Percentiles rank a stretch among this genome's conserved stretches.
These are phyloP conservation scores for Hypericum androsaemum DNA, from an alignment of 345 rosid genomes.

Conservation along the genomic window DNA sequence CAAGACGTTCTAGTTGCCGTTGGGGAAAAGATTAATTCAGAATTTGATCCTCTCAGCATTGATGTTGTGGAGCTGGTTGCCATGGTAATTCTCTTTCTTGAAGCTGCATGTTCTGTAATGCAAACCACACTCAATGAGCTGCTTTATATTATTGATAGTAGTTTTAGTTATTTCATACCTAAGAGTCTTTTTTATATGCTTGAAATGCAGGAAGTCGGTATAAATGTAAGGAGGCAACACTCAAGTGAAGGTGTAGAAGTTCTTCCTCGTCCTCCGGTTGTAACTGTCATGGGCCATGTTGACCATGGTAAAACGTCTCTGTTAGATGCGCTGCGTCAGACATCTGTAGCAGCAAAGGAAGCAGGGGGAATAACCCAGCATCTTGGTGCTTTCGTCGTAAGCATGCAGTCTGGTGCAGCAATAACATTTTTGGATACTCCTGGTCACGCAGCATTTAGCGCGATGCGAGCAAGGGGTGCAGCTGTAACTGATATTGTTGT, in stretches of 20 bases:
- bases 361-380: slow-evolving; percentile 99
- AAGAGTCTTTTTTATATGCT: slow-evolving; percentile 1
- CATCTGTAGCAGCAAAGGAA: slow-evolving; percentile 82
- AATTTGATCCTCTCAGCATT: slow-evolving; percentile 65
- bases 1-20: slow-evolving; percentile 66
- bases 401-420: slow-evolving; percentile 77
- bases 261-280: slow-evolving; percentile 68
- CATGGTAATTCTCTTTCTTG: slow-evolving; percentile 43
- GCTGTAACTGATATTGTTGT: slow-evolving; percentile 93
- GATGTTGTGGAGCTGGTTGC: slow-evolving; percentile 78
- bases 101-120: neutral
- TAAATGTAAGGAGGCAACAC: slow-evolving; percentile 62
- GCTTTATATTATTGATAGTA: neutral
- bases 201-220: slow-evolving; percentile 62
- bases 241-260: slow-evolving; percentile 55
- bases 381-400: slow-evolving; percentile 82
- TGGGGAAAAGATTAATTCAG: slow-evolving; percentile 68
- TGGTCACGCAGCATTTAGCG: slow-evolving; percentile 94
- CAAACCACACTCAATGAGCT: no score
- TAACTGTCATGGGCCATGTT: slow-evolving; percentile 95
- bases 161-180: slow-evolving; percentile 1
- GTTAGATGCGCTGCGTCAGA: slow-evolving; percentile 75
- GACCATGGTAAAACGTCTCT: slow-evolving; percentile 96
- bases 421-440: slow-evolving; percentile 93
- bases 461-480: slow-evolving; percentile 94